Conservation (phyloP, 768 basidiomycete species). For the Tulasnella sp. region DNA sequence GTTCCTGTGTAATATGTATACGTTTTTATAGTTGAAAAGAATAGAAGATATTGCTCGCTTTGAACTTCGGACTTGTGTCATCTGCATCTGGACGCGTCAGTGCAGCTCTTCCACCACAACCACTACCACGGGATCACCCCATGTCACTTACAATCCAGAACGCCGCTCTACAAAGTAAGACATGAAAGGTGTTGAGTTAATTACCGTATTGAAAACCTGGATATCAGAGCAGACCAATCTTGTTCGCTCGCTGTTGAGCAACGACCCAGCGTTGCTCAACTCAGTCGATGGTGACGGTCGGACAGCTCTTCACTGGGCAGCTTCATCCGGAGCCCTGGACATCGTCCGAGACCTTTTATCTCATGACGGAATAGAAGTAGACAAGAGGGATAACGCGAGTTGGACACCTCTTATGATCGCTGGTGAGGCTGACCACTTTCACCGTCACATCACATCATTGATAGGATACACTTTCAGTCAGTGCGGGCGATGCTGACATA, state of each 20-base stretch:
- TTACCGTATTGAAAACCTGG: not conserved
- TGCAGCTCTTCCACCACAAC: not conserved
- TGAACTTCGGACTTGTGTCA: not conserved
- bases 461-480: slow-evolving; percentile 36
- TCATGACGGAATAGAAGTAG: slow-evolving; percentile 39
- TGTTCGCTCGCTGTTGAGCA: slow-evolving; percentile 49
- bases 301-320: slow-evolving; percentile 78
- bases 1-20: no score
- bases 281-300: slow-evolving; percentile 60
- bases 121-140: not conserved
- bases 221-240: slow-evolving; percentile 53
- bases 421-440: slow-evolving; percentile 32
- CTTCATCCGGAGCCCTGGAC: slow-evolving; percentile 50
- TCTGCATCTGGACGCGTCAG: slow-evolving; percentile 7
- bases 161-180: slow-evolving; percentile 14
- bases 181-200: not conserved
- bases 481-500: slow-evolving; percentile 65
- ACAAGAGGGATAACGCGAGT: slow-evolving; percentile 49
- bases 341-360: slow-evolving; percentile 56
- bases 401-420: slow-evolving; percentile 78
- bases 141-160: slow-evolving; percentile 17
- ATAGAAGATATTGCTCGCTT: no score
- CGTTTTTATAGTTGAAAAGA: no score
- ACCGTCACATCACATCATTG: not conserved
- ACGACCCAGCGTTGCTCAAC: slow-evolving; percentile 51